Percentiles rank a stretch among this genome's conserved stretches.
Conservation (phyloP, 768 basidiomycete genomes). For the Lanmaoa rubissima region DNA sequence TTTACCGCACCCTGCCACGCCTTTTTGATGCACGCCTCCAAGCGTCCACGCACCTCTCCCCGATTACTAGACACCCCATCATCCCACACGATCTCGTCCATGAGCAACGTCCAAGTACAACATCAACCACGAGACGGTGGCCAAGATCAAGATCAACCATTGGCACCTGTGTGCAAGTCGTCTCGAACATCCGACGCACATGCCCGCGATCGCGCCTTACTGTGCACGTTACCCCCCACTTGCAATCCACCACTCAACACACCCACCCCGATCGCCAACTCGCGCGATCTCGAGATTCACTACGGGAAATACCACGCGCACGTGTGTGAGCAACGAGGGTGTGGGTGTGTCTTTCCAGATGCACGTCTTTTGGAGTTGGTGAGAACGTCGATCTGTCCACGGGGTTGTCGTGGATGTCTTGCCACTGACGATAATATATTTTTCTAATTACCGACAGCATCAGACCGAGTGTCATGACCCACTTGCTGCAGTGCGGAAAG, state of each 20-base stretch:
- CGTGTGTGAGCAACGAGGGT: constrained; percentile 68
- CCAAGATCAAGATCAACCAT: constrained; percentile 19
- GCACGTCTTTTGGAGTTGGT: constrained; percentile 76
- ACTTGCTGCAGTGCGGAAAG: constrained; percentile 69
- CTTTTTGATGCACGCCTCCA: constrained; percentile 25
- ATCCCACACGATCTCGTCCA: constrained; percentile 27
- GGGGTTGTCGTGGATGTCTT: neutral
- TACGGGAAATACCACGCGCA: constrained; percentile 84
- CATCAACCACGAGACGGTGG: neutral
- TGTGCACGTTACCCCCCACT: constrained; percentile 81
- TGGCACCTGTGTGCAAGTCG: constrained; percentile 32
- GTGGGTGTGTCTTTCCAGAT: constrained; percentile 85
- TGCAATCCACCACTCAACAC: constrained; percentile 57
- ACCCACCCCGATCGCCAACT: constrained; percentile 62
- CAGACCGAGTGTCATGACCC: constrained; percentile 89
- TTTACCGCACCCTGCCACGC: too few relatives aligned
- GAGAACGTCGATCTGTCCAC: constrained; percentile 31
- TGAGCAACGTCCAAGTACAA: neutral
- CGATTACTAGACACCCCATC: constrained; percentile 35
- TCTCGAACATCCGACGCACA: constrained; percentile 29
- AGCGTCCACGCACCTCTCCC: constrained; percentile 32
- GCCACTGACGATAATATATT: neutral
- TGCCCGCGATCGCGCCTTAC: constrained; percentile 38
- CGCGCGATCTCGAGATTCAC: constrained; percentile 75
- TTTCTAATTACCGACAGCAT: constrained; percentile 45